These are phyloP conservation scores for Diaporthe citrichinensis DNA, from an alignment of 2,329 filamentous ascomycete species.

Conservation along the genomic window DNA sequence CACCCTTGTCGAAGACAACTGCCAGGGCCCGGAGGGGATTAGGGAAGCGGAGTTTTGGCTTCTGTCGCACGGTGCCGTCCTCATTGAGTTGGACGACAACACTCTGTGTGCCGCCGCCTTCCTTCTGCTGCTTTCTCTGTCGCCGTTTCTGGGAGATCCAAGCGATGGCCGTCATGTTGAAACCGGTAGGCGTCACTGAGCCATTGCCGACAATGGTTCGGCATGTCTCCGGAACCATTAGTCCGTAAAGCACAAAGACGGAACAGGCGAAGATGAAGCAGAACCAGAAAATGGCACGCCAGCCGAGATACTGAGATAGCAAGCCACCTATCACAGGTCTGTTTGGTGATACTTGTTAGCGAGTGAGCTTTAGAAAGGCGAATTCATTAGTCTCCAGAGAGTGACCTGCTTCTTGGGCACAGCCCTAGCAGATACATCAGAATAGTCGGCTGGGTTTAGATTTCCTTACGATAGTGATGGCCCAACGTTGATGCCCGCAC, in stretches of 20 bases:
- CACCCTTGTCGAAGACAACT: conserved; percentile 70
- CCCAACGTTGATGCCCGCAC: conserved; percentile 69
- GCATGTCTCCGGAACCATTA: conserved; percentile 72
- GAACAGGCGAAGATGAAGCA: conserved; percentile 67
- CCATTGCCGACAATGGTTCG: conserved; percentile 74
- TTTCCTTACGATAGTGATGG: conserved; percentile 59
- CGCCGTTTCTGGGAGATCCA: conserved; percentile 52
- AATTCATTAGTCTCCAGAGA: no score
- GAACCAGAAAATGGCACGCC: conserved; percentile 80
- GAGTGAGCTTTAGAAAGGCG: neutral
- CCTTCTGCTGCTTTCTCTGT: conserved; percentile 52
- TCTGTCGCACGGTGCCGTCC: conserved; percentile 23
- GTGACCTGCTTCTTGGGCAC: neutral
- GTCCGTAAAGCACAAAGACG: conserved; percentile 67
- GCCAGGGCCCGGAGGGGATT: conserved; percentile 70
- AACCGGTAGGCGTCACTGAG: conserved; percentile 69
- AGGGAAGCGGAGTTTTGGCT: conserved; percentile 62
- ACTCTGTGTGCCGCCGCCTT: conserved; percentile 51
- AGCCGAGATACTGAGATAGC: conserved; percentile 74
- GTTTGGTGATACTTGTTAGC: neutral
- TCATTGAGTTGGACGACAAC: neutral
- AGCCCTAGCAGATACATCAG: neutral
- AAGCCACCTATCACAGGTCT: conserved; percentile 74
- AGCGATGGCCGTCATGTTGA: conserved; percentile 71
- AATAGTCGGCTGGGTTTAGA: neutral